Percentiles rank a stretch among this genome's conserved stretches.
Conservation (phyloP, 2,329 filamentous ascomycete genomes). For the Fusarium xyrophilum region DNA sequence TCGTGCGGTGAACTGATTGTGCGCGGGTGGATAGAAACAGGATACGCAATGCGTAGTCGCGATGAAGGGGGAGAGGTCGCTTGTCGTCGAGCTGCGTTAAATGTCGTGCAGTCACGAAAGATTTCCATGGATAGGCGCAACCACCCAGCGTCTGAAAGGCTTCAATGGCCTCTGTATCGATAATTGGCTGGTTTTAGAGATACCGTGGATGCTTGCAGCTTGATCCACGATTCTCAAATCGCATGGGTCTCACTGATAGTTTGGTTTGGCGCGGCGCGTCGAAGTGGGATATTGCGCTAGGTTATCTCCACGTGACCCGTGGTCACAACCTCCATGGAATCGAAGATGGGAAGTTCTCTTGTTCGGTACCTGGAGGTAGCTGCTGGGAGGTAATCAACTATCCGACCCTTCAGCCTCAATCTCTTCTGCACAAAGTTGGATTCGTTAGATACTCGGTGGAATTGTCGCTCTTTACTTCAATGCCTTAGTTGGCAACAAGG, state of each 20-base stretch:
- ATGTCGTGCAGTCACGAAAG: slow-evolving; percentile 10
- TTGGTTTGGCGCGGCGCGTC: slow-evolving; percentile 34
- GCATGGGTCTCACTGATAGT: slow-evolving; percentile 27
- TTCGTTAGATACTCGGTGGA: not conserved
- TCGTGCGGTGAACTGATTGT: not conserved
- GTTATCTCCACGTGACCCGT: slow-evolving; percentile 30
- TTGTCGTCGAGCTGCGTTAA: slow-evolving; percentile 3
- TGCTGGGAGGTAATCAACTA: slow-evolving; percentile 1
- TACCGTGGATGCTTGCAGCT: slow-evolving; percentile 18
- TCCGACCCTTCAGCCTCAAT: slow-evolving; percentile 28
- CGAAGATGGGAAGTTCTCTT: not conserved
- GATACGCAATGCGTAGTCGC: slow-evolving; percentile 12
- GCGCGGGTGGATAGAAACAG: not conserved
- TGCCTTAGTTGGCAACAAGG: not conserved
- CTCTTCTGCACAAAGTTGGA: not conserved
- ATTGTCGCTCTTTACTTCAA: not conserved
- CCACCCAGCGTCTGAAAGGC: slow-evolving; percentile 1
- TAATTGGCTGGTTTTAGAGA: slow-evolving; percentile 3
- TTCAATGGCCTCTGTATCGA: not conserved
- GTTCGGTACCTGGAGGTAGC: not conserved
- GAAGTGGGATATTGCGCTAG: slow-evolving; percentile 15
- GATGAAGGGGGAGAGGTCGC: not conserved
- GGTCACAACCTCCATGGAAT: not conserved
- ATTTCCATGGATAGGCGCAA: not conserved
- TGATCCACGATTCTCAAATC: slow-evolving; percentile 28